Conservation (phyloP, 352 stramenopile species). For the Phytophthora colocasiae region DNA sequence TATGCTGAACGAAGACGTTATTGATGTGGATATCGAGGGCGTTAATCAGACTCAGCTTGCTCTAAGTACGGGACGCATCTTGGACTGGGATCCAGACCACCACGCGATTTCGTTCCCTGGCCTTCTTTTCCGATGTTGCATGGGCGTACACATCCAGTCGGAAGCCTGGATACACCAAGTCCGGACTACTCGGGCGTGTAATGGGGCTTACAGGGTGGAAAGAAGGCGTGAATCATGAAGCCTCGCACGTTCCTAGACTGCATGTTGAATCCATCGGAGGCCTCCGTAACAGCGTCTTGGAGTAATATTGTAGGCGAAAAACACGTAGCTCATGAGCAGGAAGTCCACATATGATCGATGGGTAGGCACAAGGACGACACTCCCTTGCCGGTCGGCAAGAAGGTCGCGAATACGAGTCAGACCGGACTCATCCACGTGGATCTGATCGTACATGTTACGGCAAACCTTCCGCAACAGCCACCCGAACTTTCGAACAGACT, state of each 20-base stretch:
- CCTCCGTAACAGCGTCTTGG: slow-evolving; percentile 78
- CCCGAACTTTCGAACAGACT: slow-evolving; percentile 74
- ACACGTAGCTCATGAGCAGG: slow-evolving; percentile 87
- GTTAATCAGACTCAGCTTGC: slow-evolving; percentile 86
- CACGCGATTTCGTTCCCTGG: slow-evolving; percentile 90
- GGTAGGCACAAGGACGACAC: slow-evolving; percentile 85
- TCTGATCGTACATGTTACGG: slow-evolving; percentile 88
- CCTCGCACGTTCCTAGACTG: slow-evolving; percentile 79
- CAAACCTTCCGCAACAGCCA: slow-evolving; percentile 87
- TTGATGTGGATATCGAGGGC: slow-evolving; percentile 82
- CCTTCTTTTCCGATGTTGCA: slow-evolving; percentile 83
- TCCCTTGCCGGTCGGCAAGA: slow-evolving; percentile 53
- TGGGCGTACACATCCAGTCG: slow-evolving; percentile 91
- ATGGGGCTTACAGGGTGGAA: slow-evolving; percentile 90
- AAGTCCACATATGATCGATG: slow-evolving; percentile 90
- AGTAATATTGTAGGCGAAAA: slow-evolving; percentile 90
- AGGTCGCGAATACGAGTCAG: slow-evolving; percentile 75
- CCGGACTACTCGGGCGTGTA: slow-evolving; percentile 78
- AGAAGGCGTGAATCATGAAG: slow-evolving; percentile 88
- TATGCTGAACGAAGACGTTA: slow-evolving; percentile 84
- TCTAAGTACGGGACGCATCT: slow-evolving; percentile 79
- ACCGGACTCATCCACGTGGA: slow-evolving; percentile 85
- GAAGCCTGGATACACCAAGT: slow-evolving; percentile 88
- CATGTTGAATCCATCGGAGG: slow-evolving; percentile 68
- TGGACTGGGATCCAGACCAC: slow-evolving; percentile 90